These are phyloP conservation scores for Trypanosoma boissoni DNA, from an alignment of 208 protist genomes.

Conservation along the genomic window DNA sequence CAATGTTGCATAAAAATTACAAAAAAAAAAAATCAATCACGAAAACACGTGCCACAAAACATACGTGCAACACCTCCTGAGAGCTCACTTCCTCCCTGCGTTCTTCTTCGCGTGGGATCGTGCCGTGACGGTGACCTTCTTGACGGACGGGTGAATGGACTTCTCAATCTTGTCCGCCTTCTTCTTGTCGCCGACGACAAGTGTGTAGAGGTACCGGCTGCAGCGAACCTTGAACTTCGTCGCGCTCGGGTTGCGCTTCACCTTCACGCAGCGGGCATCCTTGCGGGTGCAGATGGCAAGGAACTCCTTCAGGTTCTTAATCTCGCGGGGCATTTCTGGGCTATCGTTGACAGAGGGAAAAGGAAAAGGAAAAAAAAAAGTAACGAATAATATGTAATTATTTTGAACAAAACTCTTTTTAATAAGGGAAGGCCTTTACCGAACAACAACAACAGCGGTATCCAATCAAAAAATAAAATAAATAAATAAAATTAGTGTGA, in stretches of 20 bases:
- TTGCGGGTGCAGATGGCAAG: conserved; percentile 91
- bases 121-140: conserved; percentile 86
- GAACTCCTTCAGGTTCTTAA: conserved; percentile 93
- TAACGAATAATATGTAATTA: too few species aligned
- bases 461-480: too few species aligned
- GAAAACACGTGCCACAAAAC: not conserved
- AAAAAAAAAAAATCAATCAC: not conserved
- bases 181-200: conserved; percentile 90
- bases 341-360: not conserved
- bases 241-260: conserved; percentile 85
- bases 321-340: conserved; percentile 82
- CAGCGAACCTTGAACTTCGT: conserved; percentile 95
- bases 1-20: not conserved
- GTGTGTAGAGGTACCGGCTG: conserved; percentile 92
- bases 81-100: conserved; percentile 64
- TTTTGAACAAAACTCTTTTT: too few species aligned
- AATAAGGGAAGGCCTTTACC: too few species aligned
- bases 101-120: conserved; percentile 84
- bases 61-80: not conserved
- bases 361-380: not conserved
- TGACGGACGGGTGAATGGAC: conserved; percentile 87
- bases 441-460: too few species aligned
- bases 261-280: conserved; percentile 91
- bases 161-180: conserved; percentile 91
- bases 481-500: too few species aligned